These are phyloP conservation scores for Xylaria grammica DNA, from an alignment of 495 filamentous ascomycete species.

Conservation along the genomic window DNA sequence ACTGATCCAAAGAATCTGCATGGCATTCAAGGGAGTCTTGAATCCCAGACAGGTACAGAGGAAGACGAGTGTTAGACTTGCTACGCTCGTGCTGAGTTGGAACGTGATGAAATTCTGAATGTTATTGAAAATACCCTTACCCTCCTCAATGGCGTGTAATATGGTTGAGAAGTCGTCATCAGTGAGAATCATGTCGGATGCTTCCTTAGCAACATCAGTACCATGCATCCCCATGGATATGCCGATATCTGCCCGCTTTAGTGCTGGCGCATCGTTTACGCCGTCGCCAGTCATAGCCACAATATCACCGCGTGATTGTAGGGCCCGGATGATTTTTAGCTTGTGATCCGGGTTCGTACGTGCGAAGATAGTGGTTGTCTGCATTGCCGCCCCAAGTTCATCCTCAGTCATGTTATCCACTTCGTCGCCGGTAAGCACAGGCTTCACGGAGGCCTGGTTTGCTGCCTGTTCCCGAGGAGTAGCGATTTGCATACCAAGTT, in stretches of 20 bases:
- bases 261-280: conserved; percentile 94
- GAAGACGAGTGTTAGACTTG: conserved; percentile 88
- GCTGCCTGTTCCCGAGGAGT: conserved; percentile 49
- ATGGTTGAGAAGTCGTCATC: conserved; percentile 99
- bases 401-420: conserved; percentile 86
- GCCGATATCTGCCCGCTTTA: conserved; percentile 98
- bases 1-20: conserved; percentile 99
- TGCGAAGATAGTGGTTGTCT: conserved; percentile 90
- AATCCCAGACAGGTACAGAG: conserved; percentile 90
- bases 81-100: conserved; percentile 95
- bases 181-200: conserved; percentile 98
- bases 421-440: conserved; percentile 86
- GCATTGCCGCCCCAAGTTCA: conserved; percentile 81
- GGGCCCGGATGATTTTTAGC: conserved; percentile 90
- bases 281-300: conserved; percentile 99
- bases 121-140: conserved; percentile 99
- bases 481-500: conserved; percentile 84
- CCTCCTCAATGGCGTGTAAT: conserved; percentile 93
- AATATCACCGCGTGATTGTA: conserved; percentile 92
- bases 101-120: conserved; percentile 99
- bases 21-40: conserved; percentile 93
- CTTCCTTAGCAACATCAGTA: conserved; percentile 98
- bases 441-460: conserved; percentile 57
- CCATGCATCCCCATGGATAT: conserved; percentile 95
- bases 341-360: conserved; percentile 97